Conservation (phyloP, 1,284 basidiomycete species). For the Apiotrichum montevideense region DNA sequence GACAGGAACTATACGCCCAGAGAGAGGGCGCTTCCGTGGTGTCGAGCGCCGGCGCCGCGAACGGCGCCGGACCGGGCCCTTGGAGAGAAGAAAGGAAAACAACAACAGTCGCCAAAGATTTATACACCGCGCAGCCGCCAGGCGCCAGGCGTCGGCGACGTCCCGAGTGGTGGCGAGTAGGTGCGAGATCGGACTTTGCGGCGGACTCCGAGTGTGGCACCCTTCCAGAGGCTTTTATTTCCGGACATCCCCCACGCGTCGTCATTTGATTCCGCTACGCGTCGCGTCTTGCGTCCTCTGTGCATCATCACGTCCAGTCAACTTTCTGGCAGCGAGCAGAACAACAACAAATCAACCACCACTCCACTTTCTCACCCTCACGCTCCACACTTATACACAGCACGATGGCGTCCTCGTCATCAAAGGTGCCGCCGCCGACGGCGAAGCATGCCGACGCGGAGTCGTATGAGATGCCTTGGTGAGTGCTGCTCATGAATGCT, state of each 20-base stretch:
- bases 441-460: conserved; percentile 43
- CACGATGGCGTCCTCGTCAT: conserved; percentile 9
- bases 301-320: too few species aligned
- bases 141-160: too few species aligned
- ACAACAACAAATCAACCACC: too few species aligned
- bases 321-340: too few species aligned
- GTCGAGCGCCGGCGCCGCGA: conserved; percentile 11
- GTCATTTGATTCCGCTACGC: too few species aligned
- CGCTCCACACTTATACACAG: conserved; percentile 38
- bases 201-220: too few species aligned
- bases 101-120: not conserved
- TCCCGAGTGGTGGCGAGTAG: too few species aligned
- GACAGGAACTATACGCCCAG: conserved; percentile 21
- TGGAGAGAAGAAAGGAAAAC: conserved; percentile 6
- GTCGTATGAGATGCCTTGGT: conserved; percentile 49
- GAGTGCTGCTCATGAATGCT: conserved; percentile 20
- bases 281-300: too few species aligned
- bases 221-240: too few species aligned
- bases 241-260: too few species aligned
- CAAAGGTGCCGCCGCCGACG: conserved; percentile 16
- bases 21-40: conserved; percentile 13
- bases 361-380: too few species aligned
- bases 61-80: conserved; percentile 18
- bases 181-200: too few species aligned
- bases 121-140: not conserved